phyloP scores from a whole-genome alignment of 306 rosid genomes.

The Rosa chinensis region DNA sequence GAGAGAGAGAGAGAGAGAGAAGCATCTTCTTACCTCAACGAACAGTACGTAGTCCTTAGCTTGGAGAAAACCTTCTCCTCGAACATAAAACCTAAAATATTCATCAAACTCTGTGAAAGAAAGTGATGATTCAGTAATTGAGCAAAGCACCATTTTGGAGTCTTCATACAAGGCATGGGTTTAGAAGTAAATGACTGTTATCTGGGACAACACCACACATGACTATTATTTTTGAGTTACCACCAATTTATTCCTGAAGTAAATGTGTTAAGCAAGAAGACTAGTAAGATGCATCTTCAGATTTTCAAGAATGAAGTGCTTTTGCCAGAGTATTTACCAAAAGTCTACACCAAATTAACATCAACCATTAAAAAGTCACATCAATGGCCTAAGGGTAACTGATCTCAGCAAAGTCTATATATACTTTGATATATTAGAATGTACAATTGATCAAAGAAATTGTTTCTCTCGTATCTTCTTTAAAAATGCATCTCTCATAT shows the following conservation, averaged over 20 bases:
- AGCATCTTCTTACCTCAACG: no score
- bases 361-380: neutral
- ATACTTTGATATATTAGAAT: no score
- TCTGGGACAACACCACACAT: conserved; percentile 69
- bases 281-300: conserved; percentile 44
- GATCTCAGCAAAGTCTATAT: neutral
- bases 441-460: neutral
- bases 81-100: no score
- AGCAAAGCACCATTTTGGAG: no score
- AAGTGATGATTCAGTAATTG: no score
- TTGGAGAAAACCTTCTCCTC: no score
- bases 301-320: conserved; percentile 42
- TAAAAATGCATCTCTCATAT: neutral
- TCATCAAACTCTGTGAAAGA: no score
- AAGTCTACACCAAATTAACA: conserved; percentile 47
- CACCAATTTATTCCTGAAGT: conserved; percentile 76
- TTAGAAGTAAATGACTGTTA: conserved; percentile 24
- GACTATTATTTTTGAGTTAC: conserved; percentile 82
- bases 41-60: no score
- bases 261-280: conserved; percentile 74
- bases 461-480: no score
- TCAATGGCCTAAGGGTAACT: neutral
- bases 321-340: conserved; percentile 65
- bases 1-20: no score
- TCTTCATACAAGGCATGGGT: no score